Evolutionary conservation across 2,329 filamentous ascomycete genomes (phyloP).

Genomic region (Colletotrichum sp.): DNA sequence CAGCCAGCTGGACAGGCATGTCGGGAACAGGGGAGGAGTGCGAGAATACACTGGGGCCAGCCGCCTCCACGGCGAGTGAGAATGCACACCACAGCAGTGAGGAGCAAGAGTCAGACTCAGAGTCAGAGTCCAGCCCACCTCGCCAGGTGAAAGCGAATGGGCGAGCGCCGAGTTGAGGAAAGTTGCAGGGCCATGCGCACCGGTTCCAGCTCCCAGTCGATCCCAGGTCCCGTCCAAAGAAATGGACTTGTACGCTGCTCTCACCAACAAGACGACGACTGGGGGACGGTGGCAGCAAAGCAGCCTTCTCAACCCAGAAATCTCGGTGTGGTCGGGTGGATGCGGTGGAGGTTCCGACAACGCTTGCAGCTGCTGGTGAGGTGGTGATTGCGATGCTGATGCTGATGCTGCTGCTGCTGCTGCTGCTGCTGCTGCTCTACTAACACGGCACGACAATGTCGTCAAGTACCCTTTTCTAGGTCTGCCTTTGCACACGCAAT

Average conservation of each 20-base stretch:
- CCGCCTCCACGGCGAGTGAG: neutral
- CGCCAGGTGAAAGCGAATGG: neutral
- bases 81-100: neutral
- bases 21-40: neutral
- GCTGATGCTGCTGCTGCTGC: too few relatives aligned
- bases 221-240: neutral
- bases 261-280: neutral
- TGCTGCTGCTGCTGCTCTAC: neutral
- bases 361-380: neutral
- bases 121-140: neutral
- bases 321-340: neutral
- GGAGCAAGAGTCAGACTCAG: neutral
- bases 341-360: neutral
- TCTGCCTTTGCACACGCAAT: neutral
- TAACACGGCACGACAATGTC: neutral
- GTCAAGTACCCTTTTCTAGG: neutral
- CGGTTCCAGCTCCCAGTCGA: neutral
- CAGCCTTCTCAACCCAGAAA: neutral
- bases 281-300: neutral
- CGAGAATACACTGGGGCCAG: neutral
- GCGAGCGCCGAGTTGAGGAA: neutral
- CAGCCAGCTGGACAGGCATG: neutral
- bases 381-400: neutral
- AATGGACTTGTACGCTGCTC: neutral
- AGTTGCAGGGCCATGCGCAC: slow-evolving; percentile 3